These are phyloP conservation scores for Colletotrichum eremochloae DNA, from an alignment of 2,329 filamentous ascomycete genomes.

Conservation along the genomic window DNA sequence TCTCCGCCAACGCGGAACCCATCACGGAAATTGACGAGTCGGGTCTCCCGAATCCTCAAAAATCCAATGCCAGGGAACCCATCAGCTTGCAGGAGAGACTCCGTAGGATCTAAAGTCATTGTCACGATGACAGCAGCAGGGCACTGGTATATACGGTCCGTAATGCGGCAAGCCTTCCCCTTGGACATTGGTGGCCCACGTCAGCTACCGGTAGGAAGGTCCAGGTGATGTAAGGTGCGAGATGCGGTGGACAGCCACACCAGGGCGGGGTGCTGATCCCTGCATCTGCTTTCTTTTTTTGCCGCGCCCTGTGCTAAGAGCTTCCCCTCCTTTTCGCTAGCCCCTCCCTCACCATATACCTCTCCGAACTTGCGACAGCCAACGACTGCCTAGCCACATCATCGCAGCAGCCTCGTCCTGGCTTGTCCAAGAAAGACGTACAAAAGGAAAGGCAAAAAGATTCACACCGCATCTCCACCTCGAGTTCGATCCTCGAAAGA, in stretches of 20 bases:
- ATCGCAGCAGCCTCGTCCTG: conserved; percentile 37
- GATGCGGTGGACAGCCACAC: not conserved
- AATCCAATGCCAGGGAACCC: not conserved
- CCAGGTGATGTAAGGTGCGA: not conserved
- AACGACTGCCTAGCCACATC: conserved; percentile 41
- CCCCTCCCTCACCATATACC: conserved; percentile 4
- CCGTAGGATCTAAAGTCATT: not conserved
- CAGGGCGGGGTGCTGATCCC: conserved; percentile 12
- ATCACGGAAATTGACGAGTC: not conserved
- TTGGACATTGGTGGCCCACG: not conserved
- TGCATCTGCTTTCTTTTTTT: conserved; percentile 6
- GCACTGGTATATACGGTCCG: not conserved
- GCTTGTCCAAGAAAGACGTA: not conserved
- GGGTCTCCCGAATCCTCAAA: not conserved
- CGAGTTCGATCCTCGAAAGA: not conserved
- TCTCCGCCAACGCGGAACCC: not conserved
- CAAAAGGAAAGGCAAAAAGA: not conserved
- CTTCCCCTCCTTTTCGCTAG: not conserved
- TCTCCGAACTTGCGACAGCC: conserved; percentile 38
- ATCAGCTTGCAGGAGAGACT: not conserved
- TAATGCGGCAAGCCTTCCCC: not conserved
- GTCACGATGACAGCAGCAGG: not conserved
- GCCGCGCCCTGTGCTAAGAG: not conserved
- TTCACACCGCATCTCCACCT: not conserved
- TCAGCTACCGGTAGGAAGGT: not conserved